Base-by-base conservation (phyloP, 257 asterid genomes). In the Nicotiana noctiflora region DNA sequence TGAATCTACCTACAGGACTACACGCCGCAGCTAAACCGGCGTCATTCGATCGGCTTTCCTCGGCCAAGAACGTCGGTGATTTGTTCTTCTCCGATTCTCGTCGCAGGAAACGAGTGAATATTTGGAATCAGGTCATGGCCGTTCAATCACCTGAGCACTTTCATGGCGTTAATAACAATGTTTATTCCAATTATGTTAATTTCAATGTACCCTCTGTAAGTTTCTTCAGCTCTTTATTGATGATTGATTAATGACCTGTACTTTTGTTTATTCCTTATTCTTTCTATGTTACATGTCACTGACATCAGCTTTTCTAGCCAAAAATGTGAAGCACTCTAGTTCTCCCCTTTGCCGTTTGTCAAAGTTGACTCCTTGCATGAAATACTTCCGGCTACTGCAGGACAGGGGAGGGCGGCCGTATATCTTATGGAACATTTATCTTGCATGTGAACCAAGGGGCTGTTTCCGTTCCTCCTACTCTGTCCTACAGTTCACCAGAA, bases 201-300 rank as follows among this genome's bases (percentile, higher is more conserved):
- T 82, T 84, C 2, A 87, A 88, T 83, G 89, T 90, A 83, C 87
- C 95, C 64, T 18, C 87, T 53, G 98, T 95, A 81, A 88, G 93
- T 67, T 67, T 19, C 40, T 67, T 67, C 76, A 34, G 11, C 76
- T 67, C n/a, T 0, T 37, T 68, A 19, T 40, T 40, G 9, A 40
- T 7, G 11, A 68, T 19, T 68, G 12, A 40, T 5, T 68, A 68
- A 19, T 68, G 32, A 40, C 32, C n/a, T 68, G 3, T 40, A 12
- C n/a, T 19, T 68, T 19, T 40, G 44, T 37, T 37, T 37, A 37
- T 37, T 37, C 44, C 9, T 37, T 37, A 37, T 37, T 37, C 44
- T 37, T 37, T 37, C 44, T 37, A 37, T 37, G 7, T 37, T 37
- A 37, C 44, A 37, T 6, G 34, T 31, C 34, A 31, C 34, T 31